Base-by-base conservation (phyloP, 2,329 filamentous ascomycete genomes). In the Kalmusia sp. region DNA sequence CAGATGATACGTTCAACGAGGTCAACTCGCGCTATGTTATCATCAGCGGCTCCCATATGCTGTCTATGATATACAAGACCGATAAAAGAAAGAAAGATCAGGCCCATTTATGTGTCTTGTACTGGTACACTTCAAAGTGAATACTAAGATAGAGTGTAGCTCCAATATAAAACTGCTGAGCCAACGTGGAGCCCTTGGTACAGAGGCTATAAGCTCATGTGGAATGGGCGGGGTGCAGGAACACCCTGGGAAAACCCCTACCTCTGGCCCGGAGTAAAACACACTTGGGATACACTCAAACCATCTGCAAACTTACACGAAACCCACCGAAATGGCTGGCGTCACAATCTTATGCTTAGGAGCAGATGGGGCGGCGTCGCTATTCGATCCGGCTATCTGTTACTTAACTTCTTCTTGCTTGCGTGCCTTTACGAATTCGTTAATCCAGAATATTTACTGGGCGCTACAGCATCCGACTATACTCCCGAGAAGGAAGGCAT, bases 1-100 rank as follows among this genome's bases (percentile, higher is more conserved):
- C 33, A 5, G 33, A 37, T 17, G 33, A 37, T 37, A 37, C 6
- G 33, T 17, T 37, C 4, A 37, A 37, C 15, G 33, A 37, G 14
- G 27, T 45, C 2, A 31, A 45, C 27, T 28, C 24, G 22, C 41
- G 41, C 24, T 45, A 45, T 45, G 14, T 45, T 7, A n/a, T 45
- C 25, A 45, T 45, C 19, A 27, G 41, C 28, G n/a, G 25, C 19
- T 45, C 41, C 14, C 22, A 45, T 15, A 33, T 45, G 25, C 19
- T 45, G 7, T 45, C 41, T 6, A 45, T 45, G 25, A n/a, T n/a
- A 17, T 45, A 45, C 8, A 31, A 45, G 17, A 21, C 9, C 14
- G 9, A 31, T 15, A n/a, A 15, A 11, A 19, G 8, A 21, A 31
- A 33, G n/a, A 45, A 25, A 11, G 27, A 19, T 12, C 41, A 31